These are phyloP conservation scores for Hypoxylon rickii DNA, from an alignment of 495 filamentous ascomycete species.

Conservation along the genomic window DNA sequence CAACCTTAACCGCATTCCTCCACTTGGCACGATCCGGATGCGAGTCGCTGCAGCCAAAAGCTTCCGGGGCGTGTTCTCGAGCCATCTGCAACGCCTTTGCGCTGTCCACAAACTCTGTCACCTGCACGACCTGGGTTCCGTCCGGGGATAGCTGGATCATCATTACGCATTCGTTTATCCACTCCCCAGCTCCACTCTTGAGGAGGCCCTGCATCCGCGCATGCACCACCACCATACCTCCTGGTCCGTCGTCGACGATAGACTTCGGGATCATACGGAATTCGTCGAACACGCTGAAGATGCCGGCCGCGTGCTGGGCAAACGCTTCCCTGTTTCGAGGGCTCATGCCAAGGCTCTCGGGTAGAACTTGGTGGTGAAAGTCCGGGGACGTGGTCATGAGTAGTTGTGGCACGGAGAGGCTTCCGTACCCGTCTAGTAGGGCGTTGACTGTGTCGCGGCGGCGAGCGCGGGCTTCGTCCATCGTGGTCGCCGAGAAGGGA, in stretches of 20 bases:
- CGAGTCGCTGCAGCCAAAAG: slow-evolving; percentile 27
- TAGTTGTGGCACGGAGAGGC: slow-evolving; percentile 39
- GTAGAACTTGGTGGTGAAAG: slow-evolving; percentile 46
- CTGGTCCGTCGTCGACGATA: slow-evolving; percentile 40
- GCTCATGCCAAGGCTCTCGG: slow-evolving; percentile 43
- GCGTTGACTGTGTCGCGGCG: slow-evolving; percentile 34
- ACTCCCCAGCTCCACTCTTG: slow-evolving; percentile 28
- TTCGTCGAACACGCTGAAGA: slow-evolving; percentile 45
- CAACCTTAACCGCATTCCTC: not conserved
- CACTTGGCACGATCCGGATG: not conserved
- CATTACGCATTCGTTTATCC: slow-evolving; percentile 50
- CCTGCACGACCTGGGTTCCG: slow-evolving; percentile 33
- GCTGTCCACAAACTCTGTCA: slow-evolving; percentile 50
- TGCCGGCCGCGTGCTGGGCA: slow-evolving; percentile 37
- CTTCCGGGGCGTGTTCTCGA: slow-evolving; percentile 34
- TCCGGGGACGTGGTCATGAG: slow-evolving; percentile 35
- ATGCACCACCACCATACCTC: slow-evolving; percentile 39
- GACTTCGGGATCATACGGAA: slow-evolving; percentile 45
- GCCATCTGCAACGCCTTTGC: slow-evolving; percentile 47
- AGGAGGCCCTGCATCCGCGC: slow-evolving; percentile 42
- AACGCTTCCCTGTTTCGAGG: slow-evolving; percentile 41
- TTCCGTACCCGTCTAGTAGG: slow-evolving; percentile 44
- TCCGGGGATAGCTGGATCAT: slow-evolving; percentile 40
- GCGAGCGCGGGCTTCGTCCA: slow-evolving; percentile 26
- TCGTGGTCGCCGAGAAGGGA: slow-evolving; percentile 15